Percentiles rank a stretch among this genome's conserved stretches.
Conservation (phyloP, 2,329 filamentous ascomycete genomes). For the Aspergillus spinulosporus region DNA sequence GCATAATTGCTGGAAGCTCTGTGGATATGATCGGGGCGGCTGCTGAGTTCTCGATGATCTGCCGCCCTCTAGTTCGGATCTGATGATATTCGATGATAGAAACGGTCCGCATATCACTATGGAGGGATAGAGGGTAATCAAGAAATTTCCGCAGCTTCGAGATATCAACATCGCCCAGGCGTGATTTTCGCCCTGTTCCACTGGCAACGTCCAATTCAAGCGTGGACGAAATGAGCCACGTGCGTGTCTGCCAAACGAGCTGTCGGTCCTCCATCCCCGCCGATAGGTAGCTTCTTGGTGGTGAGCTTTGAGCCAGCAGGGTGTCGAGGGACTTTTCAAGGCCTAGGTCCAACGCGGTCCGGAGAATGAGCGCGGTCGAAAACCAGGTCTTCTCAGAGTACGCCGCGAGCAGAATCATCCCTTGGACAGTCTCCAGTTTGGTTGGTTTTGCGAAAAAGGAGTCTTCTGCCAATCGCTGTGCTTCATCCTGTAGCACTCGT, state of each 20-base stretch:
- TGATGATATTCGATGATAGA: conserved; percentile 39
- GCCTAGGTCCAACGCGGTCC: conserved; percentile 37
- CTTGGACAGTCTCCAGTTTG: conserved; percentile 39
- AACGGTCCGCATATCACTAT: conserved; percentile 37
- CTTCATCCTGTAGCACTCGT: conserved; percentile 38
- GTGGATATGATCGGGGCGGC: conserved; percentile 28
- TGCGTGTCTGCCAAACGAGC: conserved; percentile 38
- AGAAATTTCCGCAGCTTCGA: conserved; percentile 36
- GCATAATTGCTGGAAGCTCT: conserved; percentile 36
- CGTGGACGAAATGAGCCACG: conserved; percentile 39
- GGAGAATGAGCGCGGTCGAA: conserved; percentile 38
- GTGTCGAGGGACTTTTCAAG: conserved; percentile 38
- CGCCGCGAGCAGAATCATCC: conserved; percentile 38
- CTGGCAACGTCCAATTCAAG: conserved; percentile 38
- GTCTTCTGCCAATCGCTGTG: conserved; percentile 37
- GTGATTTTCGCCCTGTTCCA: conserved; percentile 37
- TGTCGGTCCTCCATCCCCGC: conserved; percentile 37
- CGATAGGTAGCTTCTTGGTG: conserved; percentile 36
- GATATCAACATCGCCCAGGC: conserved; percentile 36
- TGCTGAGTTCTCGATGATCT: conserved; percentile 31
- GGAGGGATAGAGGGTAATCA: conserved; percentile 38
- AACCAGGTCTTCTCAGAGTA: conserved; percentile 42
- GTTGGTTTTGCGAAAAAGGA: conserved; percentile 40
- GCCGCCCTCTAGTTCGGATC: conserved; percentile 34
- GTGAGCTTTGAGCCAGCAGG: conserved; percentile 31